These are phyloP conservation scores for Boletus subparvulus DNA, from an alignment of 768 basidiomycete species.

Conservation along the genomic window DNA sequence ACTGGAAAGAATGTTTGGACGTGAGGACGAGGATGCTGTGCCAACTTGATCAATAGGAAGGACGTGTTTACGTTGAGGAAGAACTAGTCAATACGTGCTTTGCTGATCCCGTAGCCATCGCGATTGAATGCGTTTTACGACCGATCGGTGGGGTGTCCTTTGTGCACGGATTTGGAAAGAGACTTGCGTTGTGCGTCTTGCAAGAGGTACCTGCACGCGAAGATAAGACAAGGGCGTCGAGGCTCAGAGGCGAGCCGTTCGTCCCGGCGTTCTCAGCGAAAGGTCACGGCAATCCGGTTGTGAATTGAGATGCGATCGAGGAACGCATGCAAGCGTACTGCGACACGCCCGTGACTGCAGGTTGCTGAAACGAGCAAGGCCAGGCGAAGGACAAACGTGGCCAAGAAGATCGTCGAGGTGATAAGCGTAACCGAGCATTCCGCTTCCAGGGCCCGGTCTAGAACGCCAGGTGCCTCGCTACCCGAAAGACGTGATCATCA, in stretches of 20 bases:
- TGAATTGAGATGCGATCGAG: slow-evolving; percentile 7
- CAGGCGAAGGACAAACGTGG: neutral
- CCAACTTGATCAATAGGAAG: neutral
- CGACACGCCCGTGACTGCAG: neutral
- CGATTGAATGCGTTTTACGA: slow-evolving; percentile 5
- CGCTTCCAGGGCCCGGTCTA: neutral
- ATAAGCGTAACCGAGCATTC: neutral
- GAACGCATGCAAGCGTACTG: neutral
- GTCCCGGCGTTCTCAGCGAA: neutral
- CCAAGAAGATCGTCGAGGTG: slow-evolving; percentile 6
- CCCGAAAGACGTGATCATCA: neutral
- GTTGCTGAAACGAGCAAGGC: slow-evolving; percentile 3
- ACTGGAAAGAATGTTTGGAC: neutral
- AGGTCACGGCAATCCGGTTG: neutral
- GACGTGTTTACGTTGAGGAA: neutral
- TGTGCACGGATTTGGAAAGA: slow-evolving; percentile 7
- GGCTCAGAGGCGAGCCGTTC: slow-evolving; percentile 7
- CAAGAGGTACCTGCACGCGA: neutral
- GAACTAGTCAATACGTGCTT: neutral
- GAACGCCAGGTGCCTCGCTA: neutral
- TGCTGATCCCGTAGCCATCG: slow-evolving; percentile 17
- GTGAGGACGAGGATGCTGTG: neutral
- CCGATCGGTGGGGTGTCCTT: neutral
- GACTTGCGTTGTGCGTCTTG: slow-evolving; percentile 1
- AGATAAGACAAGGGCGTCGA: slow-evolving; percentile 8